Conservation (phyloP, 352 stramenopile genomes). For the Globisporangium carolinianum region DNA sequence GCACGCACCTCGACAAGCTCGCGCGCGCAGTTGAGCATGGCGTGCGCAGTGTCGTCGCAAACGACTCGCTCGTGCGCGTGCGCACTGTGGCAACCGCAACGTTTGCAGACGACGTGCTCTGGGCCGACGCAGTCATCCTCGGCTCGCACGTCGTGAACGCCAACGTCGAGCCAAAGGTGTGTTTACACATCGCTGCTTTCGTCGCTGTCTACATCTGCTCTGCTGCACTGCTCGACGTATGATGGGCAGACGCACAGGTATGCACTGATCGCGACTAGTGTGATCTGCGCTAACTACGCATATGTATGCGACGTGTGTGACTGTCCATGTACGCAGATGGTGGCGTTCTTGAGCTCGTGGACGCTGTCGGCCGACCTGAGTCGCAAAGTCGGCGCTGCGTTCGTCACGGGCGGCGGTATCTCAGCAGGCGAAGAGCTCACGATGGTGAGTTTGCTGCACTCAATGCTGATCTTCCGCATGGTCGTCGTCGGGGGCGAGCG, state of each 20-base stretch:
- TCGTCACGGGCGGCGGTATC: slow-evolving; percentile 78
- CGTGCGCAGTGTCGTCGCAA: slow-evolving; percentile 25
- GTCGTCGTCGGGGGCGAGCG: slow-evolving; percentile 76
- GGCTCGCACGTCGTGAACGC: slow-evolving; percentile 83
- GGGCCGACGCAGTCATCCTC: slow-evolving; percentile 80
- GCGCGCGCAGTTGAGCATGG: slow-evolving; percentile 56
- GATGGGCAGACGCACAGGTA: not conserved
- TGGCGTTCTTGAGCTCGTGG: slow-evolving; percentile 68
- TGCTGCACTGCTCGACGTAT: not conserved
- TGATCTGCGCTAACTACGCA: not conserved
- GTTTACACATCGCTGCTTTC: slow-evolving; percentile 1
- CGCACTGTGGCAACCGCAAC: slow-evolving; percentile 51
- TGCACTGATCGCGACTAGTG: not conserved
- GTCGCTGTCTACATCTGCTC: too few relatives aligned
- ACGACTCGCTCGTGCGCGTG: slow-evolving; percentile 35
- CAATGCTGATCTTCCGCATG: slow-evolving; percentile 86
- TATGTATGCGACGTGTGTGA: not conserved
- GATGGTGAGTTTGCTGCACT: slow-evolving; percentile 82
- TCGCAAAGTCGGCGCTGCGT: slow-evolving; percentile 79
- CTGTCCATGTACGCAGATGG: slow-evolving; percentile 29
- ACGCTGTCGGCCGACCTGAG: slow-evolving; percentile 63
- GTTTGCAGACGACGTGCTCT: slow-evolving; percentile 75
- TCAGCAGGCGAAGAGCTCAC: slow-evolving; percentile 80
- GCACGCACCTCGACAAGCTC: slow-evolving; percentile 65
- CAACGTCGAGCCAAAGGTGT: slow-evolving; percentile 81